phyloP scores from a whole-genome alignment of 2,329 filamentous ascomycete genomes.

The Orbilia brochopaga region DNA sequence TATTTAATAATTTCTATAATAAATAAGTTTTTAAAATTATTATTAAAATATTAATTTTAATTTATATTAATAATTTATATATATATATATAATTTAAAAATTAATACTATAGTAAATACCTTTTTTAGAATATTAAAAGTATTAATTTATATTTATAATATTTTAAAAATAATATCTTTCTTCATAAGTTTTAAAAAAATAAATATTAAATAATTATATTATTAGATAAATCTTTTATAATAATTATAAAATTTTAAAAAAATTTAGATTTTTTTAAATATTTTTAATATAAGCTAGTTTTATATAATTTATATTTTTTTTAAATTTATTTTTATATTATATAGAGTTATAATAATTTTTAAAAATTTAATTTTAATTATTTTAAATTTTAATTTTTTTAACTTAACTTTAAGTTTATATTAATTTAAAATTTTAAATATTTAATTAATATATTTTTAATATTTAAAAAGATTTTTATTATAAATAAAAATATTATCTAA shows the following conservation, averaged over 20 bases:
- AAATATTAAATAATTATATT: constrained; percentile 11
- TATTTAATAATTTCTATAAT: constrained; percentile 10
- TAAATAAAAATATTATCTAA: constrained; percentile 40
- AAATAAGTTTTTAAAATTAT: constrained; percentile 1
- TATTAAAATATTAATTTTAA: too few relatives aligned
- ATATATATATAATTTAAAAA: too few relatives aligned
- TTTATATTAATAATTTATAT: too few relatives aligned
- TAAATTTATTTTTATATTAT: neutral
- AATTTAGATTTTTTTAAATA: constrained; percentile 6
- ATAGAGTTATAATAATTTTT: neutral
- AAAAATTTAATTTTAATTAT: constrained; percentile 6
- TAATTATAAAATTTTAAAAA: neutral
- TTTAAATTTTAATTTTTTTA: neutral
- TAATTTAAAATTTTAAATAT: neutral
- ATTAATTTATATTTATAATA: neutral
- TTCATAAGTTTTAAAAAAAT: neutral
- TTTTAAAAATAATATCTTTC: neutral
- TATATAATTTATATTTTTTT: constrained; percentile 1
- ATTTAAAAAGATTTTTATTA: constrained; percentile 6
- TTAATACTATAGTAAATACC: too few relatives aligned
- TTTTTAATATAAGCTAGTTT: neutral
- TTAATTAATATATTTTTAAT: constrained; percentile 19
- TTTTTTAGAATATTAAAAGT: too few relatives aligned
- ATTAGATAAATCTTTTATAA: constrained; percentile 15
- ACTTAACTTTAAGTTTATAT: too few relatives aligned